Conservation (phyloP, 2,329 filamentous ascomycete species). For the Neospermospora avenae region DNA sequence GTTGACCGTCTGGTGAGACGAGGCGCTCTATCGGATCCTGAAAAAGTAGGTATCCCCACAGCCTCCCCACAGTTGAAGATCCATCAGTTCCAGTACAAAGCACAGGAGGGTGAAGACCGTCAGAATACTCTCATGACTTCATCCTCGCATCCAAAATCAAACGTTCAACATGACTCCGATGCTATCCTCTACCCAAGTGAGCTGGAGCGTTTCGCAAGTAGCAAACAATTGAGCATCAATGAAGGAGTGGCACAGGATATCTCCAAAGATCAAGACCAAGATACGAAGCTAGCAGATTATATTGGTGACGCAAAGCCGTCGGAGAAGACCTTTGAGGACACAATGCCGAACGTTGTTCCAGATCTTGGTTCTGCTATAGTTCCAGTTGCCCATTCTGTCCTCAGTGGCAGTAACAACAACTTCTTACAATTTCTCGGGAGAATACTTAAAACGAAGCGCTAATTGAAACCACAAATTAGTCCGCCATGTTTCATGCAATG, state of each 20-base stretch:
- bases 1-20: too few species aligned
- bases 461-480: not conserved
- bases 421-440: not conserved
- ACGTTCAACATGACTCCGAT: not conserved
- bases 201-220: not conserved
- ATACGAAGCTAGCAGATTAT: not conserved
- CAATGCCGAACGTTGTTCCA: not conserved
- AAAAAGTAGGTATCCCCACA: too few species aligned
- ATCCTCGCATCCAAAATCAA: not conserved
- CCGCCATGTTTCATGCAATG: not conserved
- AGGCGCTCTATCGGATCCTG: too few species aligned
- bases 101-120: too few species aligned
- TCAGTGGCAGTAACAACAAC: not conserved
- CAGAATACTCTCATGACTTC: too few species aligned
- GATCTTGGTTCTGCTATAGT: not conserved
- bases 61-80: too few species aligned
- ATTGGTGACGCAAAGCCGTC: too few species aligned
- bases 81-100: too few species aligned
- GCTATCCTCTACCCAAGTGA: not conserved
- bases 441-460: not conserved
- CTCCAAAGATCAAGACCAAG: not conserved
- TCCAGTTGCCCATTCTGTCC: not conserved
- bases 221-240: not conserved
- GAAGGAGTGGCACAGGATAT: not conserved
- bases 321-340: not conserved